Conservation (phyloP, 306 rosid genomes). For the Fagus sylvatica region DNA sequence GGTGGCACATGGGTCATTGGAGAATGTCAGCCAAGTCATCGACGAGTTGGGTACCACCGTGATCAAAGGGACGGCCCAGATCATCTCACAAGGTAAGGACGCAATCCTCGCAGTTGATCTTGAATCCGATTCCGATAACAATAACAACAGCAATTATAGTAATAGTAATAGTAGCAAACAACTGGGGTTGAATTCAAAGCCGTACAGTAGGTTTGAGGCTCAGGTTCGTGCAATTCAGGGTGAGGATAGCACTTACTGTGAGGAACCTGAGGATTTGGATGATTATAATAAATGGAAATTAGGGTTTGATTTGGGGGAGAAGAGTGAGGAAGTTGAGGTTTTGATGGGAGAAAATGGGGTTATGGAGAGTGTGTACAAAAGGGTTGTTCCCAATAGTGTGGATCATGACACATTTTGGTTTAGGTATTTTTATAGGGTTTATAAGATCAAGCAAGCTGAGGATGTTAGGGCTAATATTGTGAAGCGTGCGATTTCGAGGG, state of each 20-base stretch:
- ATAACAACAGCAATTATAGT: constrained; percentile 2
- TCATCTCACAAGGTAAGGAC: constrained; percentile 72
- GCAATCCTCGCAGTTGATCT: constrained; percentile 54
- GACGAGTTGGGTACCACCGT: constrained; percentile 78
- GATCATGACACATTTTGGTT: constrained; percentile 70
- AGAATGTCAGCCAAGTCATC: constrained; percentile 59
- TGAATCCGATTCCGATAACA: constrained; percentile 59
- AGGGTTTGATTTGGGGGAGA: constrained; percentile 52
- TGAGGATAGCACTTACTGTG: constrained; percentile 61
- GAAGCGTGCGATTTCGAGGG: constrained; percentile 56
- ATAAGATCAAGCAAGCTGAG: constrained; percentile 67
- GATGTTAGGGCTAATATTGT: constrained; percentile 69
- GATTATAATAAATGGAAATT: constrained; percentile 60
- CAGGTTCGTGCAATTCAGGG: constrained; percentile 65
- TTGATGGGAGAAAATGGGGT: constrained; percentile 57
- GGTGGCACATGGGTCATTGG: constrained; percentile 85
- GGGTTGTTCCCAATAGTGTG: constrained; percentile 53
- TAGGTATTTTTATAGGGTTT: constrained; percentile 72
- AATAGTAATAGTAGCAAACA: constrained; percentile 24
- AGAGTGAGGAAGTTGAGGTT: constrained; percentile 53
- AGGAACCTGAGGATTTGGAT: constrained; percentile 67
- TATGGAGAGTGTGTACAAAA: constrained; percentile 48
- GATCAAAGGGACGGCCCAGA: constrained; percentile 78
- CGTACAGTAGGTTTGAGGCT: constrained; percentile 68
- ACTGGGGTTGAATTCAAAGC: constrained; percentile 47